Base-by-base conservation (phyloP, 441 rosid genomes). In the Melastoma candidum region DNA sequence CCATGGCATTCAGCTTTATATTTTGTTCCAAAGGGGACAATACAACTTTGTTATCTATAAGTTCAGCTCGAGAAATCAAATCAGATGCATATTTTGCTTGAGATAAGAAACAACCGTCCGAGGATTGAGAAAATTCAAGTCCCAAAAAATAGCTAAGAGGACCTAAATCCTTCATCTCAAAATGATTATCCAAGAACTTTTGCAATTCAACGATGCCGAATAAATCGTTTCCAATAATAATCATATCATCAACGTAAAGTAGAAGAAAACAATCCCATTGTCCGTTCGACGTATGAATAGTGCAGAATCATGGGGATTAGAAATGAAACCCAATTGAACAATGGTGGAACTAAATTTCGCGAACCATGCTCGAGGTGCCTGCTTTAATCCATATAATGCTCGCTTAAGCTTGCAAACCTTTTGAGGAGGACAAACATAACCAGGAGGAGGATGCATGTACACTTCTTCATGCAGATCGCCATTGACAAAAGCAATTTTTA, bases 1-100 rank as follows among this genome's bases (percentile, higher is more conserved):
- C 12, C 1, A 11, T 26, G 3, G 50, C 48, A 45, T 11, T 25
- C 1, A 56, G 39, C 13, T 54, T 22, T 5, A 13, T 48, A 54
- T 43, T 10, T 11, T 11, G 14, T 10, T 47, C 46, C 6, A 57
- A 22, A 0, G 25, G 47, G 1, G 47, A 36, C 2, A 4, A 48
- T 10, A 1, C 46, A 29, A 48, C 1, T 4, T 39, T 39, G 0
- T n/a, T 48, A 2, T 43, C 48, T 2, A 41, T 0, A 1, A 12
- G 24, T 0, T 26, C 26, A n/a, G 25, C 48, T 2, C 39, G 29
- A 5, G 61, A 41, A 11, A 41, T 47, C 3, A 49, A 14, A 13
- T 49, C 25, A 48, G 32, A 39, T n/a, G 47, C 61, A 58, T 48
- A 48, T 3, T 8, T 49, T 2, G 26, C 54, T 25, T 58, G 25